Evolutionary conservation across 1,284 basidiomycete species (phyloP), one percentile per base, ranked within the genome.

Genomic region (Laetiporus sulphureus): DNA sequence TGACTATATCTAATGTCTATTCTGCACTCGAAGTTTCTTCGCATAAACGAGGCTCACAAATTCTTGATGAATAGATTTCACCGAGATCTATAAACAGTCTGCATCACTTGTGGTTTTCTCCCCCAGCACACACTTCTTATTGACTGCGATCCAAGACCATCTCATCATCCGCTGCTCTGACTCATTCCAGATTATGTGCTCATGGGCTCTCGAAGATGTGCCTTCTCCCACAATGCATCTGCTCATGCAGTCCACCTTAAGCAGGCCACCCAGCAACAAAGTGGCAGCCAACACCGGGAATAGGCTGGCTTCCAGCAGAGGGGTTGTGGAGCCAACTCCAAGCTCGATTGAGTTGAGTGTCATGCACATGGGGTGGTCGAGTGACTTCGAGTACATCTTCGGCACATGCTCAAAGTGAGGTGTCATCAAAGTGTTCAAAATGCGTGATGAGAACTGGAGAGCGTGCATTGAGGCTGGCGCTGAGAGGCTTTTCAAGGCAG

Each of bases 401-500:
- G 87, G 83, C 5, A 81, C 79, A 18, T 87, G 78, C 46, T 71
- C 78, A 5, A 81, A 76, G 50, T 59, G 65, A 25, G 81, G 79
- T 1, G 58, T 78, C 21, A 79, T 88, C 8, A 80, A 82, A 58
- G 72, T 91, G 25, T 78, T 77, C 60, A 82, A 84, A 49, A 69
- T 89, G 50, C 71, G 78, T 24, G 81, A 86, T 54, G 86, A 89
- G 54, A 64, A 72, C 18, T 89, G 87, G 78, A 72, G 62, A 49
- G 85, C 77, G 16, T 71, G 71, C 43, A 83, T 83, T 50, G 83
- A 87, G 52, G 71, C 80, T 3, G 88, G 90, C 8, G 72, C 79
- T n/a, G 91, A 92, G 67, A 89, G 90, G 10, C 73, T 93, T 30
- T 72, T 78, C 12, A 83, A 78, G 54, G 86, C 81, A 12, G 87